Base-by-base conservation (phyloP, 2,329 filamentous ascomycete genomes). In the Aspergillus uvarum region DNA sequence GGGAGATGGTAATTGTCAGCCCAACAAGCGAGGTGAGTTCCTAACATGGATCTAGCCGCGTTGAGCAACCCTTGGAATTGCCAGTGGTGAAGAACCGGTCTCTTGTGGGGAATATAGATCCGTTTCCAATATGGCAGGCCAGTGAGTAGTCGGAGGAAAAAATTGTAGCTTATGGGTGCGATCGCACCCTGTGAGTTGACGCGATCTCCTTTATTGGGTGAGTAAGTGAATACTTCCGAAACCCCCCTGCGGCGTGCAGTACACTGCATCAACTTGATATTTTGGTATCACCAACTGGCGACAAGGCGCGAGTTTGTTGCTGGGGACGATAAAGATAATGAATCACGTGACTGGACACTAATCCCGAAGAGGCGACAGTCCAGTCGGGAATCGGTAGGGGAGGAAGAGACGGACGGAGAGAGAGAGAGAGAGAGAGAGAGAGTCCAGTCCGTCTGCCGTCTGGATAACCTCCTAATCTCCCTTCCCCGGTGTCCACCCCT, bases 391-490 rank as follows among this genome's bases (percentile, higher is more conserved):
- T 65, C 60, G 50, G 56, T 54, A 55, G 60, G 56, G 61, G 59
- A 53, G 38, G 51, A 60, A 51, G 55, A 35, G 32, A 4, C 4
- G 11, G 32, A 16, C 11, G 14, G 11, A 16, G 32, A 35, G 32
- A 4, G 38, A 19, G 38, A 19, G 38, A 44, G 16, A 42, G 4
- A 6, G 3, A 42, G 38, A 42, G 16, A 19, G 32, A 35, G 32
- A 35, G 32, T 35, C 32, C 32, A 35, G 14, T 61, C 24, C 24
- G 7, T 26, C 24, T 26, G 11, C 55, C 60, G 59, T 65, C 63
- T 59, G 63, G 67, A 68, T 67, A 64, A 62, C 65, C 65, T 68
- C 66, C 65, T 65, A 52, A 62, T 65, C 62, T 56, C 58, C 53
- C 60, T 61, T 59, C 51, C 51, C 50, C 59, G 44, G 57, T 56